These are phyloP conservation scores for Candida ficus DNA, from an alignment of 805 yeast species.

Conservation along the genomic window DNA sequence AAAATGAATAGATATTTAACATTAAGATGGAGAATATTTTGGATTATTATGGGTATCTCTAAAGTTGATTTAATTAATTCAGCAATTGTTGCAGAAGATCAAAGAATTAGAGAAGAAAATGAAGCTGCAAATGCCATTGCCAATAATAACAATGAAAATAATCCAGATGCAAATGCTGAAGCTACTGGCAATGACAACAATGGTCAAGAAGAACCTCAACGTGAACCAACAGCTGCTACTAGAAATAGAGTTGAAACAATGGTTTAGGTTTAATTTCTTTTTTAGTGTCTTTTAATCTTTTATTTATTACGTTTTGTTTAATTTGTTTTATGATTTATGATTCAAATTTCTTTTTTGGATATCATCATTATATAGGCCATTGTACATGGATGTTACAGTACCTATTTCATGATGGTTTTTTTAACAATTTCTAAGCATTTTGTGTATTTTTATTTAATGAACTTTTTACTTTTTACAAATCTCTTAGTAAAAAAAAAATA, in stretches of 20 bases:
- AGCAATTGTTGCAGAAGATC: conserved; percentile 38
- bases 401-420: too few species aligned
- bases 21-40: conserved; percentile 35
- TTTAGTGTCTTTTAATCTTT: background rate
- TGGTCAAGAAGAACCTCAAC: background rate
- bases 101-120: conserved; percentile 20
- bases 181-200: background rate
- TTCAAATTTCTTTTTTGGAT: background rate
- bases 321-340: background rate
- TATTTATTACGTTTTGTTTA: background rate
- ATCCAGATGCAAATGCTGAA: background rate
- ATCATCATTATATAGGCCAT: too few species aligned
- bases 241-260: conserved; percentile 13
- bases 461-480: too few species aligned
- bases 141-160: background rate
- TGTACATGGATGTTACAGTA: too few species aligned
- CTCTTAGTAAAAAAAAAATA: too few species aligned
- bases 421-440: background rate
- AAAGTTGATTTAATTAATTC: conserved; percentile 44
- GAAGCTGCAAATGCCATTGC: background rate
- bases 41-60: conserved; percentile 54
- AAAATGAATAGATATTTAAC: conserved; percentile 30
- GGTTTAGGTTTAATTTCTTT: conserved; percentile 6
- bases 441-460: background rate
- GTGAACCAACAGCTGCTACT: background rate